These are phyloP conservation scores for Capronia epimyces DNA, from an alignment of 2,329 filamentous ascomycete genomes.

Conservation along the genomic window DNA sequence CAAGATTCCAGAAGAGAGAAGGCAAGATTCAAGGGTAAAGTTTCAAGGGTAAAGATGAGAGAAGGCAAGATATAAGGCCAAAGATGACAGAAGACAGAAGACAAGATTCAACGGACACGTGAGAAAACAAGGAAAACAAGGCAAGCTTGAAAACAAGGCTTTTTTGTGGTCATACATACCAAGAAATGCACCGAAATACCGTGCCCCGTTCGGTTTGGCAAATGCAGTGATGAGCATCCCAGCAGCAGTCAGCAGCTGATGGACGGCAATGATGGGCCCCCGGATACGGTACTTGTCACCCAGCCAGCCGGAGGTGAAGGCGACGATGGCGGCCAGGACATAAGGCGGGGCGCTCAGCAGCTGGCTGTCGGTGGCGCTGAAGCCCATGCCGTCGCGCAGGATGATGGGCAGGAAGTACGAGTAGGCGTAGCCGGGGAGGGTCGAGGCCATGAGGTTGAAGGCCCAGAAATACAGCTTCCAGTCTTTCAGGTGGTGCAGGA, in stretches of 20 bases:
- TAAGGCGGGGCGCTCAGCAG: constrained; percentile 34
- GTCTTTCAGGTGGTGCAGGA: constrained; percentile 30
- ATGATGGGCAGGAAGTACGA: constrained; percentile 39
- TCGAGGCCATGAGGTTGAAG: constrained; percentile 1
- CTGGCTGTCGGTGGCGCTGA: constrained; percentile 32
- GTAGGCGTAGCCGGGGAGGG: constrained; percentile 36
- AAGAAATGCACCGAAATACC: constrained; percentile 13
- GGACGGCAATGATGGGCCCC: constrained; percentile 19
- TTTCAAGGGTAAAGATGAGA: too few species aligned
- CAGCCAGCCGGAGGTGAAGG: constrained; percentile 28
- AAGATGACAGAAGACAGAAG: too few species aligned
- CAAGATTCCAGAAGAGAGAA: too few species aligned
- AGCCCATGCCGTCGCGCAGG: constrained; percentile 35
- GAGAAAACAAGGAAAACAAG: too few species aligned
- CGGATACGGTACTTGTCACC: constrained; percentile 23
- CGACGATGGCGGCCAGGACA: constrained; percentile 34
- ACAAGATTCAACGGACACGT: too few species aligned
- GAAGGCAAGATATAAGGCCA: too few species aligned
- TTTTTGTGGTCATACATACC: constrained; percentile 4
- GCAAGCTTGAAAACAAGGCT: too few species aligned
- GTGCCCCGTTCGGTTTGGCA: constrained; percentile 5
- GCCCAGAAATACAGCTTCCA: constrained; percentile 4
- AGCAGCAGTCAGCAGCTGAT: constrained; percentile 11
- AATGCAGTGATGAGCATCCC: constrained; percentile 25
- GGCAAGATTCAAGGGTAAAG: too few species aligned